Base-by-base conservation (phyloP, 495 filamentous ascomycete genomes). In the Darksidea phi region DNA sequence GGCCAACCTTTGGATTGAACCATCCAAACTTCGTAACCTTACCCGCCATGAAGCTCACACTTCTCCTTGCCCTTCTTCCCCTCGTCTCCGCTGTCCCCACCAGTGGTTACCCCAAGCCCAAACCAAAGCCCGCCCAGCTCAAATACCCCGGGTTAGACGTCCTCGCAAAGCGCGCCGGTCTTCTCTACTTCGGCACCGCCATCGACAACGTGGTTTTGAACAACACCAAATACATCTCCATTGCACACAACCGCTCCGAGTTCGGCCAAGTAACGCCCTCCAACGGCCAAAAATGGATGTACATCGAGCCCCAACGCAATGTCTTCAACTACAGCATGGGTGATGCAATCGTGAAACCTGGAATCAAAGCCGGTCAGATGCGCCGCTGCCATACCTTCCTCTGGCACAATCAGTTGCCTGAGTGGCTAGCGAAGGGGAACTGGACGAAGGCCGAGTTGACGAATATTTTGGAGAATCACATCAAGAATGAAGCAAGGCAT, bases 261-360 rank as follows among this genome's bases (percentile, higher is more conserved):
- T 84, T 84, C 67, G 78, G 79, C 53, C 75, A 78, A 68, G 74
- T 79, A 3, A 82, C 80, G 0, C 81, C 79, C 8, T 74, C 77
- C 43, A 83, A 83, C 70, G 76, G 75, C 38, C 74, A 77, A 71
- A 82, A 82, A 71, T 79, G 67, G 61, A 68, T 72, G 66, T 76
- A 70, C 67, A 77, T 72, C 43, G 77, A 79, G 69, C 76, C 73
- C 4, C 48, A 70, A 45, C 73, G 70, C 25, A 66, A 70, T 46
- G 67, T 68, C 47, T 75, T 73, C 71, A 67, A 71, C 66, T 74
- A 59, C 66, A 67, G 61, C 17, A 63, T 64, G 51, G 69, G 59
- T 17, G 61, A 74, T 36, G 53, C 55, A 11, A 70, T 74, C 63
- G 54, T 71, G 25, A 59, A 59, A 36, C 51, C 65, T 3, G 68